Percentiles rank a stretch among this genome's conserved stretches.
These are phyloP conservation scores for Diplodia sapinea DNA, from an alignment of 2,329 filamentous ascomycete species.

Conservation along the genomic window DNA sequence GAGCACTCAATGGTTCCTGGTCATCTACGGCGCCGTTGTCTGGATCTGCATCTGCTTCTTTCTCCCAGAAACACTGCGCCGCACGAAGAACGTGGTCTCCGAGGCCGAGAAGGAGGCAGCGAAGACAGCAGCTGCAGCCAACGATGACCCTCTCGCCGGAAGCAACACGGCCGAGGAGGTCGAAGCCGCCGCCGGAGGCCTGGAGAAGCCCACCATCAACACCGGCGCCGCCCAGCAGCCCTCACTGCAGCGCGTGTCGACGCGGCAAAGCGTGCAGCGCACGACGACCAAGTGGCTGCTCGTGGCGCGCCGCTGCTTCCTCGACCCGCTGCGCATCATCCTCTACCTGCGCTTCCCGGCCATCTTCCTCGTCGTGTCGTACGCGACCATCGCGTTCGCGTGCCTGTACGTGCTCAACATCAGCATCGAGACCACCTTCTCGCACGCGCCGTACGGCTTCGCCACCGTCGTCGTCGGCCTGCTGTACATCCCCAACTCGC, in stretches of 20 bases:
- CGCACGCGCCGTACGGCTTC: slow-evolving; percentile 44
- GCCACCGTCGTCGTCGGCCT: slow-evolving; percentile 47
- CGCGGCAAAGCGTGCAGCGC: slow-evolving; percentile 44
- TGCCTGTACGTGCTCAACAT: slow-evolving; percentile 50
- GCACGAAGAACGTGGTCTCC: slow-evolving; percentile 25
- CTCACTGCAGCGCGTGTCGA: slow-evolving; percentile 40
- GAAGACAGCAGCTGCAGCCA: background rate
- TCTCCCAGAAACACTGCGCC: slow-evolving; percentile 43
- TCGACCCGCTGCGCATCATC: slow-evolving; percentile 49
- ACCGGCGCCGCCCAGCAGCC: background rate
- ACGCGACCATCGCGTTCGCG: slow-evolving; percentile 49
- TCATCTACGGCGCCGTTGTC: slow-evolving; percentile 46
- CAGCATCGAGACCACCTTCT: slow-evolving; percentile 46
- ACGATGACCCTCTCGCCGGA: slow-evolving; percentile 25
- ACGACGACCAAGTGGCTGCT: slow-evolving; percentile 41
- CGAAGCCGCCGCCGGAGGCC: slow-evolving; percentile 15
- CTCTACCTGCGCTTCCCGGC: slow-evolving; percentile 48
- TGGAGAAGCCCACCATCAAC: slow-evolving; percentile 16
- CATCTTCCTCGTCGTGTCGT: slow-evolving; percentile 48
- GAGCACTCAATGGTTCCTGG: slow-evolving; percentile 49
- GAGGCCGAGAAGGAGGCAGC: slow-evolving; percentile 33
- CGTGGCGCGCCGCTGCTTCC: slow-evolving; percentile 44
- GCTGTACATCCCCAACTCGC: slow-evolving; percentile 47
- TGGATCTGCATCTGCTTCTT: slow-evolving; percentile 43
- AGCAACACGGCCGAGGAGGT: slow-evolving; percentile 15